Base-by-base conservation (phyloP, 345 rosid genomes). In the Lumnitzera racemosa region DNA sequence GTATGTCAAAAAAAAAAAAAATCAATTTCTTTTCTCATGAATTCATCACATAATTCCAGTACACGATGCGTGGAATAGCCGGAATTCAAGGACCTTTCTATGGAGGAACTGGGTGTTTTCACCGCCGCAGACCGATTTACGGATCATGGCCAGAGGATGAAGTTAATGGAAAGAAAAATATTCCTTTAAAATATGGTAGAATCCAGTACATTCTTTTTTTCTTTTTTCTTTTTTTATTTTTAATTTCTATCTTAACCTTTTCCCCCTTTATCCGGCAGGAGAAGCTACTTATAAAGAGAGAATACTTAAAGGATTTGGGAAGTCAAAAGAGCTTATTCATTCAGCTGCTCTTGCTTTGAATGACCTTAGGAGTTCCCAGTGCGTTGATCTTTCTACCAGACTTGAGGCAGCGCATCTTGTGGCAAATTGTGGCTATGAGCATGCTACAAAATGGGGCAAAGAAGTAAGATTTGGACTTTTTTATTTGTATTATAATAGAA, bases 41-140 rank as follows among this genome's bases (percentile, higher is more conserved):
- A 36, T 36, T 36, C 10, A 7, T 9, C 10, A 6, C 10, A 36
- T 36, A 36, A 36, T 36, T 36, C 7, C 58, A 83, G 91, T 75
- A 52, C 50, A 0, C 78, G 10, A 74, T 65, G 3, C 55, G 20
- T 17, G 96, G 96, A 53, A 10, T 80, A 2, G 76, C 46, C 2
- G 94, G 87, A 52, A 57, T 84, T 52, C 89, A 82, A 74, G 91
- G 88, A 43, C 63, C 83, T 2, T 4, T 16, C 1, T 90, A 88
- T 15, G 46, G 1, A 0, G 96, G 91, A 2, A 64, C 96, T 2
- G 91, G 94, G 55, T 71, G 89, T 16, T 76, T 90, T 41, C 89
- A 78, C 20, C 76, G 80, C 52, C 68, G 88, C 65, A 75, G 80
- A 78, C 82, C 83, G 15, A 79, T 88, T 5, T 88, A 85, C 20